These are phyloP conservation scores for Ceriops zippeliana DNA, from an alignment of 345 rosid genomes.

Conservation along the genomic window DNA sequence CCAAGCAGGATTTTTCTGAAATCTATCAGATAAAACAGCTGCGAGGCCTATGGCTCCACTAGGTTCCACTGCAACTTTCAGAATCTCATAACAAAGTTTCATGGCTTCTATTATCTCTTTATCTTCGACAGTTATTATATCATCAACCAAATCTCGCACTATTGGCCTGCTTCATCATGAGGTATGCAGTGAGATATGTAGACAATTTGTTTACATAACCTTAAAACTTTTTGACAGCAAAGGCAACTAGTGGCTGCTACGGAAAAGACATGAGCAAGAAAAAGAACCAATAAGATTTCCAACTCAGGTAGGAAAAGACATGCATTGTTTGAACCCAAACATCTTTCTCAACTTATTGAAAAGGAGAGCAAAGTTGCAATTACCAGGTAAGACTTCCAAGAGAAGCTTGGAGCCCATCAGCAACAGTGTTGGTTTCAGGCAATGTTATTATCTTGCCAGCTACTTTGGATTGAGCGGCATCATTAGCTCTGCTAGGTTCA, in stretches of 20 bases:
- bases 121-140: conserved; percentile 63
- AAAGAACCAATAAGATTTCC: background rate
- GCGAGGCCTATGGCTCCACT: conserved; percentile 97
- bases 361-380: conserved; percentile 11
- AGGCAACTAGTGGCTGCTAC: background rate
- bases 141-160: conserved; percentile 75
- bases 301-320: background rate
- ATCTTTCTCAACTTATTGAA: conserved; percentile 5
- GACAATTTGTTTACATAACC: background rate
- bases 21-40: conserved; percentile 64
- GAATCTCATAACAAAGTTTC: conserved; percentile 78
- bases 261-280: background rate
- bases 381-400: conserved; percentile 87
- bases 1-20: conserved; percentile 52
- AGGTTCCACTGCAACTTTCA: conserved; percentile 82
- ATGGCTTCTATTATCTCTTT: conserved; percentile 67
- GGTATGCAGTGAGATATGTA: background rate
- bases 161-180: conserved; percentile 54
- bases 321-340: background rate
- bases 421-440: conserved; percentile 62
- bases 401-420: conserved; percentile 88
- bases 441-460: conserved; percentile 64
- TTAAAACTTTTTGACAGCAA: background rate
- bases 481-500: conserved; percentile 88
- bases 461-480: conserved; percentile 85